These are phyloP conservation scores for Cenchrus fungigraminus DNA, from an alignment of 176 grass and related monocot species.

Conservation along the genomic window DNA sequence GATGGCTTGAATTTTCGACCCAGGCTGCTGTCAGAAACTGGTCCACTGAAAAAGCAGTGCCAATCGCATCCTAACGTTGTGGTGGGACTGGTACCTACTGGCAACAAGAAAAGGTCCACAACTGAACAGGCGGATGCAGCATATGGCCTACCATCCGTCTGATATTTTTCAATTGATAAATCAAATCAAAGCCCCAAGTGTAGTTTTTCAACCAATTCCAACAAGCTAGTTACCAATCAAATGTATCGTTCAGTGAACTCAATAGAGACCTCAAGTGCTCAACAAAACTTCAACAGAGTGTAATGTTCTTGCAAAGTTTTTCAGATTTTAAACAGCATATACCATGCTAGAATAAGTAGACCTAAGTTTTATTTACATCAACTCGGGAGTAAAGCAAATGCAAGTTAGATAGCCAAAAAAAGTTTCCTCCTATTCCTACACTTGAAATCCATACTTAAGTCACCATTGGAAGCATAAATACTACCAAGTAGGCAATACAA, in stretches of 20 bases:
- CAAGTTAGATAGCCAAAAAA: background rate
- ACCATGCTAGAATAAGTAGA: background rate
- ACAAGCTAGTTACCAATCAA: constrained; percentile 3
- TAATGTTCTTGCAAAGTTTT: constrained; percentile 10
- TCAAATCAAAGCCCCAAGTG: background rate
- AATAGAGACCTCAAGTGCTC: constrained; percentile 6
- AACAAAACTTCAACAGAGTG: background rate
- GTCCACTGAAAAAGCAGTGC: background rate
- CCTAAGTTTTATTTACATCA: background rate
- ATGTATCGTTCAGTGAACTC: background rate
- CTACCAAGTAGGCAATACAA: background rate
- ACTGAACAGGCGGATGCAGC: background rate
- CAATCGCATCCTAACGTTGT: background rate
- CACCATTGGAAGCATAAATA: constrained; percentile 11
- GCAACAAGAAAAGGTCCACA: constrained; percentile 9
- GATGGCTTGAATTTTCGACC: background rate
- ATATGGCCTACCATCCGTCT: background rate
- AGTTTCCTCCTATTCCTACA: background rate
- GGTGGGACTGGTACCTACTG: background rate
- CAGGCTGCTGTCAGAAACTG: background rate
- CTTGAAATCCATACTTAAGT: background rate
- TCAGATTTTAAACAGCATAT: background rate
- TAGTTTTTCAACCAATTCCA: background rate
- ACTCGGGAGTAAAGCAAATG: background rate
- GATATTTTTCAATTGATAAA: constrained; percentile 17